Evolutionary conservation across 2,329 filamentous ascomycete species (phyloP).

Genomic region (Neonectria magnoliae): DNA sequence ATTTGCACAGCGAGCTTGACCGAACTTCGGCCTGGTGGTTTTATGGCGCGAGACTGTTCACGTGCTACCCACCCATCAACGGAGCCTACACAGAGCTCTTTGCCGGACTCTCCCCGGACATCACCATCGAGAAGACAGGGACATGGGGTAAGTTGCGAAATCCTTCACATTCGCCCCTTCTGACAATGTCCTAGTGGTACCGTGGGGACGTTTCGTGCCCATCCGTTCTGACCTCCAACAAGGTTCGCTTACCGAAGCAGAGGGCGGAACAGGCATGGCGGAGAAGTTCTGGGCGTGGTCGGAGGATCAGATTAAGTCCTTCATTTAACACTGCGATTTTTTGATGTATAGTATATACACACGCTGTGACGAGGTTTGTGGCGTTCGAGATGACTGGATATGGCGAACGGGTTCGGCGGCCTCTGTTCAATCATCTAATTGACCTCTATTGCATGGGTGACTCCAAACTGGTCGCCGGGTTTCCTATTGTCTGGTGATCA

Average conservation of each 20-base stretch:
- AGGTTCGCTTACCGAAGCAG: conserved; percentile 45
- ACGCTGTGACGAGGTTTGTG: neutral
- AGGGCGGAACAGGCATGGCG: conserved; percentile 51
- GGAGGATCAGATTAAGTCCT: conserved; percentile 49
- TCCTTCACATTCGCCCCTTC: neutral
- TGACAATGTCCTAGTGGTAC: conserved; percentile 39
- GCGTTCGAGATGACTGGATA: neutral
- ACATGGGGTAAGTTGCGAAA: conserved; percentile 39
- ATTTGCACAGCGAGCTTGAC: conserved; percentile 38
- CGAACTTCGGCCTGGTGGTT: conserved; percentile 38
- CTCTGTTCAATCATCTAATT: neutral
- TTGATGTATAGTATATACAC: neutral
- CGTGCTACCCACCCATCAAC: conserved; percentile 41
- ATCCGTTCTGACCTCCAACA: conserved; percentile 47
- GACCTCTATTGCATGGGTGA: neutral
- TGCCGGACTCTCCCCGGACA: conserved; percentile 54
- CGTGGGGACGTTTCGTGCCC: conserved; percentile 49
- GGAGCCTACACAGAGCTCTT: conserved; percentile 62
- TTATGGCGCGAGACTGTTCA: conserved; percentile 30
- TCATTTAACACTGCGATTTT: conserved; percentile 15
- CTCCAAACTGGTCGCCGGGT: neutral
- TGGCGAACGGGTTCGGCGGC: neutral
- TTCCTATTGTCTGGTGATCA: neutral
- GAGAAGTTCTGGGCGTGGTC: conserved; percentile 55
- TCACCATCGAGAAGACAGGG: conserved; percentile 51